phyloP scores from a whole-genome alignment of 805 yeast genomes.

The Wickerhamomyces strasburgensis region DNA sequence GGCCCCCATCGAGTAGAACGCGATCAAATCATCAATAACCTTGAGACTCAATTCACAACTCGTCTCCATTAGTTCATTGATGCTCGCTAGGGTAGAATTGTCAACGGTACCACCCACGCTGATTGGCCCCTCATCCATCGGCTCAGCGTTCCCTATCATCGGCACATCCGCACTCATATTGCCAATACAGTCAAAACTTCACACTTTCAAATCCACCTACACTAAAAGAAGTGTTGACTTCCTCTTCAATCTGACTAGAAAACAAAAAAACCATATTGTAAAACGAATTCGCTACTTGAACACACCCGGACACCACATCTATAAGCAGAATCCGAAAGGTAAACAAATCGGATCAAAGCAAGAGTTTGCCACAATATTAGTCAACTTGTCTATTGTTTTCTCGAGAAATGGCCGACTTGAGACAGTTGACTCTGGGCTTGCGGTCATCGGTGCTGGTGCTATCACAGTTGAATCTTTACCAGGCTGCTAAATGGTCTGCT shows the following conservation, averaged over 20 bases:
- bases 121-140: too few species aligned
- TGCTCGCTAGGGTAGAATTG: not conserved
- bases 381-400: too few species aligned
- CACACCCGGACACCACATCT: too few species aligned
- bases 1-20: slow-evolving; percentile 14
- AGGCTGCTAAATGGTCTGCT: slow-evolving; percentile 78
- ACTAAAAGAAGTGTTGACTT: too few species aligned
- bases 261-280: too few species aligned
- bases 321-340: too few species aligned
- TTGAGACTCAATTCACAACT: slow-evolving; percentile 7
- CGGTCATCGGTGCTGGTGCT: slow-evolving; percentile 41
- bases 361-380: too few species aligned
- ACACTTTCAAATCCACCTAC: not conserved
- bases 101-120: too few species aligned
- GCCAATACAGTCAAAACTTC: slow-evolving; percentile 1
- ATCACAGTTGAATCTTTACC: slow-evolving; percentile 53
- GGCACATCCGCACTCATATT: slow-evolving; percentile 6
- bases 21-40: slow-evolving; percentile 14
- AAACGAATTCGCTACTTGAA: too few species aligned
- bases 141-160: not conserved
- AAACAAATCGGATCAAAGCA: too few species aligned
- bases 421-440: not conserved
- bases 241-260: too few species aligned
- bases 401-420: not conserved
- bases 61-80: slow-evolving; percentile 10